Evolutionary conservation across 345 rosid genomes (phyloP).

Genomic region (Linum tenue): DNA sequence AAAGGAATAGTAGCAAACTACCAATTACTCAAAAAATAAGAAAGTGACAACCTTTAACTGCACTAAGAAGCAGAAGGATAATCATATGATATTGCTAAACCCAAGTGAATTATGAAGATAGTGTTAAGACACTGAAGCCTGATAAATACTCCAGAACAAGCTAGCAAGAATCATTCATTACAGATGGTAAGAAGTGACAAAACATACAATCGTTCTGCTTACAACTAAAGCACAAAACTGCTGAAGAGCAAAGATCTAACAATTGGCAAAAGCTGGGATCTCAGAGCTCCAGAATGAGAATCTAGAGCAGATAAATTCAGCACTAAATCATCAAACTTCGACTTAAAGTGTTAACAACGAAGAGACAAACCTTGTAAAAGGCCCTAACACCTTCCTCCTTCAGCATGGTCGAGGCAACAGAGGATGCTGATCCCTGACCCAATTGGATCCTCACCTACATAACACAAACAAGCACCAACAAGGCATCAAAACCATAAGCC

Average conservation of each 20-base stretch:
- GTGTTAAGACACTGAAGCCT: background rate
- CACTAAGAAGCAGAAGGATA: too few species aligned
- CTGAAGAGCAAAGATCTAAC: background rate
- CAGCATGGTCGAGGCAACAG: conserved; percentile 71
- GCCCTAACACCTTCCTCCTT: conserved; percentile 80
- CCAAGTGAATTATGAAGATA: too few species aligned
- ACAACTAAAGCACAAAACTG: background rate
- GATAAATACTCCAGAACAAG: background rate
- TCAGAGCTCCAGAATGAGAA: conserved; percentile 1
- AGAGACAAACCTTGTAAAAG: conserved; percentile 68
- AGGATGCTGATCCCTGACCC: conserved; percentile 90
- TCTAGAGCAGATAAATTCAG: background rate
- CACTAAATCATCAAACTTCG: background rate
- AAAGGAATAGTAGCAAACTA: too few species aligned
- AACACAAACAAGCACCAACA: conserved; percentile 13
- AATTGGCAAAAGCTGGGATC: background rate
- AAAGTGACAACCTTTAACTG: too few species aligned
- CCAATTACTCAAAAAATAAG: too few species aligned
- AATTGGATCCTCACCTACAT: conserved; percentile 92
- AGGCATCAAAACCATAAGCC: conserved; percentile 6
- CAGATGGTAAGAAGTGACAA: background rate
- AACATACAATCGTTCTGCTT: too few species aligned
- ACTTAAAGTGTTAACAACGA: background rate
- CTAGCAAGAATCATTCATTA: too few species aligned
- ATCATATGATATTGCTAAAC: too few species aligned